Base-by-base conservation (phyloP, 2,329 filamentous ascomycete genomes). In the Neocucurbitaria cava region DNA sequence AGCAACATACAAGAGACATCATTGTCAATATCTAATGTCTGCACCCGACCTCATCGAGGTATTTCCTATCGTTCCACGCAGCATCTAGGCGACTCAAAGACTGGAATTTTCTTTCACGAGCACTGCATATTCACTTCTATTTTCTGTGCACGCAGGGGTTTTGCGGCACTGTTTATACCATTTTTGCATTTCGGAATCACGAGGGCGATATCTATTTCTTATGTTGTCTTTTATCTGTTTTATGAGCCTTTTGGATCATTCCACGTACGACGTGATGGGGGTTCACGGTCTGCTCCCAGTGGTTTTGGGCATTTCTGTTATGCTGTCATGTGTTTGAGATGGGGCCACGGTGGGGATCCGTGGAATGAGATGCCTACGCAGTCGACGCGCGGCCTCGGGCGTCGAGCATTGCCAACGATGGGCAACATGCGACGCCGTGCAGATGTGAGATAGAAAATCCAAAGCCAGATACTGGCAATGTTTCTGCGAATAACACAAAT, bases 1-100 rank as follows among this genome's bases (percentile, higher is more conserved):
- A 65, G 65, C 59, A 66, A 57, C 51, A 58, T 55, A 45, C 53
- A 61, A 56, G 62, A 62, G 59, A 64, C 65, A 69, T 62, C 58
- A 63, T 61, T 54, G 48, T 46, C 68, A 68, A 71, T 53, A 54
- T 64, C 56, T 74, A 73, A 74, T 73, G 69, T 74, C 65, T 74
- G 68, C 61, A 62, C 59, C 50, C 50, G 52, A 53, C 66, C 57
- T 54, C 62, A 54, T 21, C 54, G 45, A 60, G 63, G 65, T 51
- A 40, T 64, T 69, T 67, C 62, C 59, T 66, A 71, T 58, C 56
- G 51, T 59, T 63, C n/a, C 50, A 58, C 52, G 58, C 58, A 54
- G 64, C 62, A 64, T 66, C 52, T 61, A 48, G 61, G 62, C 64
- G 49, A 52, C 33, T 47, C 48, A 59, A 45, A 49, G 58, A 57